Conservation (phyloP, 371 early-diverging fungal genomes). For the Syncephalastrum monosporum region DNA sequence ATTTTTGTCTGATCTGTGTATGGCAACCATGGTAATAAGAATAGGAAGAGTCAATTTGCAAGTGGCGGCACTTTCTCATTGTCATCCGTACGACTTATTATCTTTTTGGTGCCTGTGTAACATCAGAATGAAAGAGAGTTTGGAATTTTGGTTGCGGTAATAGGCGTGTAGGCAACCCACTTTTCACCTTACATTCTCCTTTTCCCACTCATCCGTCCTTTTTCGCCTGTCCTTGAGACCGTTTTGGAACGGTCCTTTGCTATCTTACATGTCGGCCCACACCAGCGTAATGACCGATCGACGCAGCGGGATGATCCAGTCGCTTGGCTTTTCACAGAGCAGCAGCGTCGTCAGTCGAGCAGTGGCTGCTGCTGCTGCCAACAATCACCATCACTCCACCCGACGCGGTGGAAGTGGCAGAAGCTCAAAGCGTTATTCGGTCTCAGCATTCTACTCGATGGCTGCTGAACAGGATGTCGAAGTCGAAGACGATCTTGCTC, state of each 20-base stretch:
- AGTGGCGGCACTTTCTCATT: too few relatives aligned
- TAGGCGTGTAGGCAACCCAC: too few relatives aligned
- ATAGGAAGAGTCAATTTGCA: constrained; percentile 1
- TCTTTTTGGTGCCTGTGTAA: too few relatives aligned
- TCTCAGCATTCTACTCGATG: constrained; percentile 89
- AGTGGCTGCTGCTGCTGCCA: constrained; percentile 50
- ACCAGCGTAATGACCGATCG: constrained; percentile 35
- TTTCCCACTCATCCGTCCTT: constrained; percentile 8
- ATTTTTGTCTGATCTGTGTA: background rate
- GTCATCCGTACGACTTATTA: too few relatives aligned
- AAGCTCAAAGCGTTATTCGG: constrained; percentile 74
- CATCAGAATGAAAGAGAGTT: too few relatives aligned
- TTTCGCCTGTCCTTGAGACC: constrained; percentile 5
- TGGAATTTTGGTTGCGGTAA: too few relatives aligned
- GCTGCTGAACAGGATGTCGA: constrained; percentile 92
- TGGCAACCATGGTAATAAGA: constrained; percentile 1
- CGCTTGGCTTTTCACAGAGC: constrained; percentile 34
- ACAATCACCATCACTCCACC: constrained; percentile 41
- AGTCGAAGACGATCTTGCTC: constrained; percentile 90
- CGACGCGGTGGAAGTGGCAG: constrained; percentile 30
- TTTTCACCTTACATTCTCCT: constrained; percentile 3
- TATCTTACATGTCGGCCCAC: constrained; percentile 6
- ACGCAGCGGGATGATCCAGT: constrained; percentile 45
- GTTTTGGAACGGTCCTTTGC: constrained; percentile 1
- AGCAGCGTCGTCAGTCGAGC: constrained; percentile 40